A percentile compares a stretch with the other conserved stretches of the same genome.
phyloP scores from a whole-genome alignment of 768 basidiomycete genomes.

The Tremella yokohamensis region DNA sequence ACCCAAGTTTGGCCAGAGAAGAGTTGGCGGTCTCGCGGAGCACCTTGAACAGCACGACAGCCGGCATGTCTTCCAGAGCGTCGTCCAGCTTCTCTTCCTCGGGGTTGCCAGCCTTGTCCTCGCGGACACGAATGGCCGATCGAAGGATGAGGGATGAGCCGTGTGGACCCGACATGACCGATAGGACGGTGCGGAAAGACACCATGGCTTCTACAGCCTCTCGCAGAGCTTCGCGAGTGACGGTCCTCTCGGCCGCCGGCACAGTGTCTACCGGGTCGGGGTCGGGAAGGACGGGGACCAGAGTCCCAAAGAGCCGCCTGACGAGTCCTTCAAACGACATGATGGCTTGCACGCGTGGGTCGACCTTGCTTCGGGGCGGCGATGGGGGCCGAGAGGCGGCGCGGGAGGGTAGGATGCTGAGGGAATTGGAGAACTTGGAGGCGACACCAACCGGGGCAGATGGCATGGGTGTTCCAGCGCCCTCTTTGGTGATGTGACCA shows the following conservation, averaged over 20 bases:
- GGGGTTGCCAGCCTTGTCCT: slow-evolving; percentile 36
- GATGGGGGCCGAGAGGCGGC: slow-evolving; percentile 45
- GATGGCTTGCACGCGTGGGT: slow-evolving; percentile 39
- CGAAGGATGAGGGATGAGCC: not conserved
- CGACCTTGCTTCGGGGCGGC: slow-evolving; percentile 36
- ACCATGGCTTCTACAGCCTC: slow-evolving; percentile 48
- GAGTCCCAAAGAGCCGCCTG: slow-evolving; percentile 36
- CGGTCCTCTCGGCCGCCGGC: not conserved
- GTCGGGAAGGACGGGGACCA: slow-evolving; percentile 40
- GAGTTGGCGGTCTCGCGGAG: slow-evolving; percentile 36
- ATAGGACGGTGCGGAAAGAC: slow-evolving; percentile 40
- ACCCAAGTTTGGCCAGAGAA: slow-evolving; percentile 8
- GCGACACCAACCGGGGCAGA: slow-evolving; percentile 35
- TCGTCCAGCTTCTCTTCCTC: slow-evolving; percentile 46
- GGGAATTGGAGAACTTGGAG: slow-evolving; percentile 39
- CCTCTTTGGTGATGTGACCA: slow-evolving; percentile 37
- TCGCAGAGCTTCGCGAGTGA: slow-evolving; percentile 46
- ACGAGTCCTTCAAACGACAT: slow-evolving; percentile 48
- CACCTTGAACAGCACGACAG: slow-evolving; percentile 42
- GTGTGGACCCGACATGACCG: slow-evolving; percentile 28
- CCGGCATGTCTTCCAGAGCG: slow-evolving; percentile 48
- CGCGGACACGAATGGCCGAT: slow-evolving; percentile 31
- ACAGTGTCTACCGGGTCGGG: slow-evolving; percentile 44
- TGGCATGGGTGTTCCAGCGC: slow-evolving; percentile 16
- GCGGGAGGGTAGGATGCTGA: slow-evolving; percentile 48